Base-by-base conservation (phyloP, 768 basidiomycete species). In the Leccinum incarnatum region DNA sequence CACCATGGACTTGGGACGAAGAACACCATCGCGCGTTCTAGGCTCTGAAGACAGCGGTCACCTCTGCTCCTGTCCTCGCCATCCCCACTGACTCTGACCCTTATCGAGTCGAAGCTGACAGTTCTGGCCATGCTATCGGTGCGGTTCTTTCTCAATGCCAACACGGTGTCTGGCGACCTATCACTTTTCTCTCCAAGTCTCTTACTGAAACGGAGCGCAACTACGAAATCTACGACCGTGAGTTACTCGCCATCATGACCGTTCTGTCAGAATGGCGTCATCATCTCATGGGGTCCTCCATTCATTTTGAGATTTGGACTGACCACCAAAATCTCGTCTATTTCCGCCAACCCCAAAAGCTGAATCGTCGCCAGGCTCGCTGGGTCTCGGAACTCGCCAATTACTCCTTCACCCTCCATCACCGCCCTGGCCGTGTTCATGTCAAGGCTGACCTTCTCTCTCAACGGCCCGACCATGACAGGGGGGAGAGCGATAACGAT, bases 231-330 rank as follows among this genome's bases (percentile, higher is more conserved):
- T 37, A 37, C 2, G 48, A 56, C 5, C 9, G 2, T 1, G 83
- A 86, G 65, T 55, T 84, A 0, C 71, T 83, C 3, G 78, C 80
- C 0, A 79, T 83, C 27, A 71, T 83, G n/a, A 32, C 67, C 29
- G 70, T 72, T 0, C 60, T 80, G 1, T n/a, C 64, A 0, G 70
- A 75, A 11, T 74, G 73, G 73, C 61, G 70, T 8, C 64, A 74
- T 47, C 25, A 55, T 1, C 37, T 61, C 0, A 53, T 62, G 36
- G 57, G 51, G 6, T 4, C 25, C 0, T 14, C 59, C 7, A 2
- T 14, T 5, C 2, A 7, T 47, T 36, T 48, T 2, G 32, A 56
- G 7, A 25, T 56, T 2, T 51, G 47, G 32, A 73, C 68, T 1
- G 67, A 73, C 55, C 71, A 70, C 34, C 70, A 75, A 53, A 79